Evolutionary conservation across 1,139 yeast species (phyloP), one percentile per base, ranked within the genome.

Genomic region (Sugiyamaella castrensis): DNA sequence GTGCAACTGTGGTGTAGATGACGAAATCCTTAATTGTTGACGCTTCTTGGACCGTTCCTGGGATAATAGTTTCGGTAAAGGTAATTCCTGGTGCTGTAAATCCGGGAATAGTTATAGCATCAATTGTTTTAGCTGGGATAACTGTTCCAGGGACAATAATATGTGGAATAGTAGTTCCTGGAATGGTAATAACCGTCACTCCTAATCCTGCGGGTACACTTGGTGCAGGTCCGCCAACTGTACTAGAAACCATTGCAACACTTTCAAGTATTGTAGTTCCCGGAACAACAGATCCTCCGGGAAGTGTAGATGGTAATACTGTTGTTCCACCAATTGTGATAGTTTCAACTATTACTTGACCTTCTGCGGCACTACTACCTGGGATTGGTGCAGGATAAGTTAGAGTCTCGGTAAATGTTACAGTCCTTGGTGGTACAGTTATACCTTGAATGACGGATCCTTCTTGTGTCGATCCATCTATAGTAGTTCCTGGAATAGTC

Each of bases 151-250:
- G 60, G 11, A 58, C 48, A 8, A 47, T 51, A 33, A 43, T 28
- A 9, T 47, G 49, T n/a, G 60, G 54, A 43, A 51, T 46, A 9
- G 53, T 50, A 1, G 53, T 41, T 13, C 61, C 57, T 24, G 63
- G 54, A 8, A 52, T 40, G 10, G 61, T 55, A 12, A 57, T 48
- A 2, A 51, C 56, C 9, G 60, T 53, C 5, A 52, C 48, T 12
- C 30, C 35, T 10, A 15, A 30, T 13, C 46, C 46, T 19, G 30
- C 24, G 1, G 19, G 45, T 29, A 12, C 28, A 24, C 37, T 15
- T 11, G 32, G 26, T 12, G 16, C 43, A 16, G 24, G 13, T 19
- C 27, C 24, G n/a, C 43, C 47, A 11, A 36, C 34, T 2, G 44
- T 43, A 7, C 54, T 47, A 26, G 51, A 48, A 6, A 45, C 43